Evolutionary conservation across 2,329 filamentous ascomycete genomes (phyloP).

Genomic region (Diaporthe sp.): DNA sequence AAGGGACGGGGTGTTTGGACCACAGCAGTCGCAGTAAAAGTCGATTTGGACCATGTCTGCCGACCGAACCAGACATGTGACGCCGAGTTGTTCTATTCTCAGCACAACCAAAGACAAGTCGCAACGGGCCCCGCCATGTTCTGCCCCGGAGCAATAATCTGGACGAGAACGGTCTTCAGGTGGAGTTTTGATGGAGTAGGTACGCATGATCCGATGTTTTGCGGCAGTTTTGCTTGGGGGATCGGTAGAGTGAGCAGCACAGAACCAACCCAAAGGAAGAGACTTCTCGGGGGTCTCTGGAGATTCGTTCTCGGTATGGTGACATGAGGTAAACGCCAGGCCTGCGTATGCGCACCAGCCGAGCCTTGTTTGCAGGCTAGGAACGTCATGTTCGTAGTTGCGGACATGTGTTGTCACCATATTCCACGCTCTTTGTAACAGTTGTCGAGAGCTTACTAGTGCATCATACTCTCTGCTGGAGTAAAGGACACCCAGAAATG

Average conservation of each 20-base stretch:
- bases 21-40: not conserved
- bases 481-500: not conserved
- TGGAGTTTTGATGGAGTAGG: not conserved
- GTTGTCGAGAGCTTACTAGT: rapidly evolving
- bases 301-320: not conserved
- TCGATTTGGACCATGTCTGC: not conserved
- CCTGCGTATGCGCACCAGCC: not conserved
- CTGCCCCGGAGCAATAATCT: not conserved
- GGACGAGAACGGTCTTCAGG: no score
- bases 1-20: no score
- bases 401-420: not conserved
- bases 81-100: not conserved
- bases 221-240: not conserved
- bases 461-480: not conserved
- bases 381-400: rapidly evolving
- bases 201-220: not conserved
- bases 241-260: not conserved
- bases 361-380: not conserved
- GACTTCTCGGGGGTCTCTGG: not conserved
- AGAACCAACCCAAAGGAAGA: not conserved
- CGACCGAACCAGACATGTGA: not conserved
- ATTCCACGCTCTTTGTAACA: not conserved
- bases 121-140: not conserved
- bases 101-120: not conserved
- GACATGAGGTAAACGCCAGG: not conserved